These are phyloP conservation scores for Zarea fungicola DNA, from an alignment of 2,329 filamentous ascomycete species.

Conservation along the genomic window DNA sequence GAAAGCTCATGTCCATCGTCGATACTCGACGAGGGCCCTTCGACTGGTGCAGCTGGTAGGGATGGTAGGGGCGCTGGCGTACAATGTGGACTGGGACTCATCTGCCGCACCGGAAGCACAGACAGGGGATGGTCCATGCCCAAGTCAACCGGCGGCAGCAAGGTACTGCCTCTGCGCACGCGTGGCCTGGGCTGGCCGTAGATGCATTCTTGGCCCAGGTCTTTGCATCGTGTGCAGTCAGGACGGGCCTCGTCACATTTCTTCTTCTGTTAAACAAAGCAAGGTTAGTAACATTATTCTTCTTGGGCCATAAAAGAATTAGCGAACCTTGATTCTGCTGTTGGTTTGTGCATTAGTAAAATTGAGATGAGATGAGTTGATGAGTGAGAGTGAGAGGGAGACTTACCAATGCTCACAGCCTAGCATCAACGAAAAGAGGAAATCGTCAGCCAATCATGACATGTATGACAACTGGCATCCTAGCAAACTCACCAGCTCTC, in stretches of 20 bases:
- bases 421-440: slow-evolving; percentile 21
- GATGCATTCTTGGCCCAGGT: slow-evolving; percentile 42
- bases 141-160: slow-evolving; percentile 9
- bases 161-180: slow-evolving; percentile 28
- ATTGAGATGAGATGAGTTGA: slow-evolving; percentile 1
- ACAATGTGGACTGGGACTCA: too few species aligned
- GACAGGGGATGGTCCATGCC: too few species aligned
- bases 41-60: too few species aligned
- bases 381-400: not conserved
- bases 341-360: slow-evolving; percentile 16
- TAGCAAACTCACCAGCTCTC: slow-evolving; percentile 42
- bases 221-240: slow-evolving; percentile 44
- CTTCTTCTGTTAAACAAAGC: slow-evolving; percentile 43
- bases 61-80: too few species aligned
- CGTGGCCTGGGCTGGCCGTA: slow-evolving; percentile 44
- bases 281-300: not conserved
- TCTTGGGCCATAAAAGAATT: not conserved
- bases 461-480: not conserved
- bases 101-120: too few species aligned
- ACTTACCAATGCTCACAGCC: slow-evolving; percentile 50
- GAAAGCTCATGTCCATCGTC: too few species aligned
- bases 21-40: too few species aligned
- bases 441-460: not conserved
- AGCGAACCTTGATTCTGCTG: slow-evolving; percentile 50
- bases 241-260: slow-evolving; percentile 52